A percentile compares a stretch with the other conserved stretches of the same genome.
Conservation (phyloP, 345 rosid species). For the Laguncularia racemosa region DNA sequence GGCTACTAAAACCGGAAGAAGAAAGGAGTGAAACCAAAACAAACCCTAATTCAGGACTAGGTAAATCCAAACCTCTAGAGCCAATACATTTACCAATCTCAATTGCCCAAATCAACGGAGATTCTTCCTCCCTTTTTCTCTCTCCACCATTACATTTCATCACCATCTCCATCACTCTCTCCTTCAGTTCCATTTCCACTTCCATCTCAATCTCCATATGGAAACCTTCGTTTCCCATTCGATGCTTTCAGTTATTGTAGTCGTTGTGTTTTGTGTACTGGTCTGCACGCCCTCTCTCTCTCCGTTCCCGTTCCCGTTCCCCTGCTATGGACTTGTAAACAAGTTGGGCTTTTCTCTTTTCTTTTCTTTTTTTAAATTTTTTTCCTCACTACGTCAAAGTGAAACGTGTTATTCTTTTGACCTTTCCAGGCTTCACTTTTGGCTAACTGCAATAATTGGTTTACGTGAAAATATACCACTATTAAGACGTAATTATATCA, state of each 20-base stretch:
- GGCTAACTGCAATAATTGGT: too few relatives aligned
- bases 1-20: conserved; percentile 38
- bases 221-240: conserved; percentile 1
- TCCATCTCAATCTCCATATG: background rate
- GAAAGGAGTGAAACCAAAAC: conserved; percentile 37
- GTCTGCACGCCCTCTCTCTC: too few relatives aligned
- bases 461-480: too few relatives aligned
- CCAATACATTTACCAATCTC: conserved; percentile 30
- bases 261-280: too few relatives aligned
- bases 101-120: conserved; percentile 22
- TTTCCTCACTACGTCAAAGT: too few relatives aligned
- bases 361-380: too few relatives aligned
- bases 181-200: conserved; percentile 1
- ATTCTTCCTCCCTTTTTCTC: conserved; percentile 10
- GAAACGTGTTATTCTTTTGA: too few relatives aligned
- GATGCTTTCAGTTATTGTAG: background rate
- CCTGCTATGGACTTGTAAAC: too few relatives aligned
- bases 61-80: conserved; percentile 15
- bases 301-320: too few relatives aligned
- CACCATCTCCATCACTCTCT: conserved; percentile 11
- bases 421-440: too few relatives aligned
- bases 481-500: too few relatives aligned
- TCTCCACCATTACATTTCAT: conserved; percentile 5
- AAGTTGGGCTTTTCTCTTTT: too few relatives aligned
- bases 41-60: conserved; percentile 35